Base-by-base conservation (phyloP, 768 basidiomycete genomes). In the Rhodotorula diobovata region DNA sequence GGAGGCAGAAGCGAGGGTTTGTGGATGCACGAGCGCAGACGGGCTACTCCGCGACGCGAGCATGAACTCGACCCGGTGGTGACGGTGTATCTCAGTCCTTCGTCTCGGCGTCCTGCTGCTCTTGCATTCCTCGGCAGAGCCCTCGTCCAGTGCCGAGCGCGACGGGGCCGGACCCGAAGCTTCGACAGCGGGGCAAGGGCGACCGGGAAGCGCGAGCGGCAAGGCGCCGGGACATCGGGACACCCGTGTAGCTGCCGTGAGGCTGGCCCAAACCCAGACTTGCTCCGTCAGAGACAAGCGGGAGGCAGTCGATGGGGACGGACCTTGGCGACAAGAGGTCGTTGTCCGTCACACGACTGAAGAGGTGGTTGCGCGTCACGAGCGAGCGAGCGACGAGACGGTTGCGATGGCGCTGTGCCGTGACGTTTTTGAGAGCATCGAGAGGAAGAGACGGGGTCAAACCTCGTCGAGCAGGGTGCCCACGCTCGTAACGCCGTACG, bases 401-500 rank as follows among this genome's bases (percentile, higher is more conserved):
- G 34, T 16, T 34, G 9, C 35, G 34, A 15, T 4, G 35, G 43
- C 11, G 51, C 11, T 8, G 51, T 53, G 28, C n/a, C n/a, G n/a
- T n/a, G n/a, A n/a, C n/a, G n/a, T n/a, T n/a, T n/a, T n/a, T n/a
- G n/a, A n/a, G n/a, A n/a, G n/a, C 5, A 54, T n/a, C 53, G 35
- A 30, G 21, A 14, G n/a, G 25, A 30, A 15, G 48, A n/a, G 48
- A 48, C 35, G 34, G 1, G 56, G 11, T 53, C 28, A 59, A 39
- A 64, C 63, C 54, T 77, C 76, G 60, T 77, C 76, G 66, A 75
- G 70, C 23, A 76, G 55, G n/a, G 75, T 75, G 39, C 75, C 77
- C 53, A 76, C 60, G 10, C 64, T 53, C 14, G 71, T 75, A 39
- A 78, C 69, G 5, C 71, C 71, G 61, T 61, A 75, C 20, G 72